Base-by-base conservation (phyloP, 2,329 filamentous ascomycete genomes). In the Arthrobotrys conoides region DNA sequence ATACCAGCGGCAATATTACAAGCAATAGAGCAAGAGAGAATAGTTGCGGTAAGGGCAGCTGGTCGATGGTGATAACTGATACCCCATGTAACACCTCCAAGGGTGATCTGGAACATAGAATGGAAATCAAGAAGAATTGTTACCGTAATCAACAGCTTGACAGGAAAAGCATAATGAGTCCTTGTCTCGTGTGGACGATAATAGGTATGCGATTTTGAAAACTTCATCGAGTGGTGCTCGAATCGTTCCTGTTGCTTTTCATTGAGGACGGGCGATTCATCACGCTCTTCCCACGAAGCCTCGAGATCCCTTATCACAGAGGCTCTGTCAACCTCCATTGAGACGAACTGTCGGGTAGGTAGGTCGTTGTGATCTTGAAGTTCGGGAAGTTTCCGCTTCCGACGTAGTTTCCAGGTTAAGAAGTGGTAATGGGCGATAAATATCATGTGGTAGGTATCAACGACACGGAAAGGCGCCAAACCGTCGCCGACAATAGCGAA, bases 391-490 rank as follows among this genome's bases (percentile, higher is more conserved):
- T 85, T 86, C 16, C 89, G 86, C 83, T 91, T 89, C 80, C 89
- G 87, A 24, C 91, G 89, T 14, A 88, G 85, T 65, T 89, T 88
- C 90, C 90, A 92, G 1, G 90, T 92, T 57, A 89, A 83, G 72
- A 88, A 87, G 72, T 89, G 90, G 82, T 94, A 95, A 79, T 91
- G 91, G 0, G 91, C 90, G 77, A 96, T 92, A 84, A 90, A 95
- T 49, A 90, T 88, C 92, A 96, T 94, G 84, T 96, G 93, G 83
- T 96, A 96, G 0, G 93, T 96, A 83, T 96, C 93, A 5, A 95
- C 87, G 3, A 88, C 89, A 38, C 93, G 90, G 83, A 95, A 96
- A 0, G 93, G 91, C 0, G 89, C 90, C 36, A 93, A 85, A 1
- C 91, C 91, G 81, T 92, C 91, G 59, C 91, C 91, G 83, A 92